A percentile compares a stretch with the other conserved stretches of the same genome.
Conservation (phyloP, 2,329 filamentous ascomycete genomes). For the Tolypocladium album region DNA sequence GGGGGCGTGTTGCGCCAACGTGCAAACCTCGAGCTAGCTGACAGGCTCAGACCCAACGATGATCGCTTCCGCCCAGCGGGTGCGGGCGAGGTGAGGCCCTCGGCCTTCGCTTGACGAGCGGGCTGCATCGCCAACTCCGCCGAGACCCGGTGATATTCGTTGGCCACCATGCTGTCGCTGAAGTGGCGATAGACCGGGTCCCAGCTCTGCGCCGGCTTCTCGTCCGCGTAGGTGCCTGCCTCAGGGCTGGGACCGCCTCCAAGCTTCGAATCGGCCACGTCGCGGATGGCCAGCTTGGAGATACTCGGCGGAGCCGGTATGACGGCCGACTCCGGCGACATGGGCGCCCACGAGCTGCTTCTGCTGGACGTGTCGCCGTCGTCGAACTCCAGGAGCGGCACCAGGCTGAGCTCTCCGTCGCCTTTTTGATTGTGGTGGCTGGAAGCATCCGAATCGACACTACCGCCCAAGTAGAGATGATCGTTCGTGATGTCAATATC, state of each 20-base stretch:
- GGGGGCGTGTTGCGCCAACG: constrained; percentile 12
- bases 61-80: constrained; percentile 5
- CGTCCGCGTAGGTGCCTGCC: constrained; percentile 1
- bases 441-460: constrained; percentile 2
- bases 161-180: constrained; percentile 18
- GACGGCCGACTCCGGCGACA: constrained; percentile 6
- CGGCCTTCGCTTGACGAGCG: neutral
- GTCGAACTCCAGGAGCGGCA: constrained; percentile 10
- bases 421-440: neutral
- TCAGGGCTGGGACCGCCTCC: neutral
- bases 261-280: constrained; percentile 2
- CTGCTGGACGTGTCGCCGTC: constrained; percentile 8
- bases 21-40: constrained; percentile 14
- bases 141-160: constrained; percentile 24
- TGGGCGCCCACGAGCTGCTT: constrained; percentile 10
- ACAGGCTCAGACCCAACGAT: constrained; percentile 13
- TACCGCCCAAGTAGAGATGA: neutral
- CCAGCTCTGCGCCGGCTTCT: constrained; percentile 5
- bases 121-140: constrained; percentile 16
- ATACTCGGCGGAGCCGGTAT: constrained; percentile 5
- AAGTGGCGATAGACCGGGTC: constrained; percentile 15
- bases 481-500: constrained; percentile 19
- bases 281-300: constrained; percentile 1
- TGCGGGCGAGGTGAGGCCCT: neutral
- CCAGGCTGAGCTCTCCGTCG: constrained; percentile 2